A percentile compares a stretch with the other conserved stretches of the same genome.
Conservation (phyloP, 495 filamentous ascomycete species). For the Daldinia concentrica region DNA sequence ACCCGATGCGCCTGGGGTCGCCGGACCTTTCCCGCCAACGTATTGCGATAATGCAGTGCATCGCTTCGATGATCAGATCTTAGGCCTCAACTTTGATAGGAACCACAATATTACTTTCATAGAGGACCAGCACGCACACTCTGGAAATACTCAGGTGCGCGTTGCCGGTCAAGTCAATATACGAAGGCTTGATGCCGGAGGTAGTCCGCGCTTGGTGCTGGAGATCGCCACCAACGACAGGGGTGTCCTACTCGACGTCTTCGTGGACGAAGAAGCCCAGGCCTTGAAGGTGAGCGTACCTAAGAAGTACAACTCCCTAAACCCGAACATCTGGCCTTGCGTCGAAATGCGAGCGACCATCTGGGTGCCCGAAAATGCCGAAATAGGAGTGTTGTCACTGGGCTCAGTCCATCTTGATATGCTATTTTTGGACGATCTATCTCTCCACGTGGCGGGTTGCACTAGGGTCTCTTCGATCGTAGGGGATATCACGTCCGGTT, state of each 20-base stretch:
- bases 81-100: slow-evolving; percentile 44
- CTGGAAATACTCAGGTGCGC: slow-evolving; percentile 36
- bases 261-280: slow-evolving; percentile 46
- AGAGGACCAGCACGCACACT: slow-evolving; percentile 27
- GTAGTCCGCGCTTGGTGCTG: slow-evolving; percentile 47
- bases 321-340: slow-evolving; percentile 45
- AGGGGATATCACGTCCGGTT: slow-evolving; percentile 45
- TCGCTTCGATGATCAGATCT: slow-evolving; percentile 43
- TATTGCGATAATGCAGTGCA: slow-evolving; percentile 47
- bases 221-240: slow-evolving; percentile 53
- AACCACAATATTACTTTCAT: slow-evolving; percentile 46
- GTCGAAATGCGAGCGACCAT: slow-evolving; percentile 52
- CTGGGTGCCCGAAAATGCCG: slow-evolving; percentile 52
- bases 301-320: slow-evolving; percentile 37
- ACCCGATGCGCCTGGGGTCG: slow-evolving; percentile 19
- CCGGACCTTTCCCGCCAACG: slow-evolving; percentile 26
- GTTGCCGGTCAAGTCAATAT: slow-evolving; percentile 54
- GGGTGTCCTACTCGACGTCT: slow-evolving; percentile 41
- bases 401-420: slow-evolving; percentile 51
- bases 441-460: slow-evolving; percentile 41
- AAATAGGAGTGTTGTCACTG: slow-evolving; percentile 44
- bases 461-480: slow-evolving; percentile 39
- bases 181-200: slow-evolving; percentile 44
- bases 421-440: slow-evolving; percentile 52
- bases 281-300: slow-evolving; percentile 48